Evolutionary conservation across 2,329 filamentous ascomycete species (phyloP).

Genomic region (Didymella lethalis): DNA sequence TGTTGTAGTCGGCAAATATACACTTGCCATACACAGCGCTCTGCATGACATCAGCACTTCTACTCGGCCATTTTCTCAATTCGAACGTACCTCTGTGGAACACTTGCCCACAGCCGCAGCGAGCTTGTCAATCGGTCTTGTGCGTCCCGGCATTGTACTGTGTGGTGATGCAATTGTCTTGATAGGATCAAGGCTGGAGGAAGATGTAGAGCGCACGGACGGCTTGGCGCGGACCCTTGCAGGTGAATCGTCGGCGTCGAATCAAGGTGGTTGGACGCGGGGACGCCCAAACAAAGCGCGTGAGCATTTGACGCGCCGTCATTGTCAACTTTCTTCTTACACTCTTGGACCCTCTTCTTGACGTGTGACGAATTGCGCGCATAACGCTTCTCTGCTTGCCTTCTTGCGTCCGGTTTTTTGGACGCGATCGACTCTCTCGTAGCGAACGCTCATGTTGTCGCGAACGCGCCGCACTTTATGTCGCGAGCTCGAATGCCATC

Average conservation of each 20-base stretch:
- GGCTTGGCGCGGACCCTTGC: slow-evolving; percentile 13
- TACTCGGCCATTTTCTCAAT: background rate
- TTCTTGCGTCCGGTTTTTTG: slow-evolving; percentile 11
- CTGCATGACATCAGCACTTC: slow-evolving; percentile 56
- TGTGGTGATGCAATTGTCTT: slow-evolving; percentile 15
- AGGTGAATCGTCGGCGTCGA: slow-evolving; percentile 8
- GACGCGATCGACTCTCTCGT: slow-evolving; percentile 5
- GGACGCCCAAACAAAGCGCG: slow-evolving; percentile 22
- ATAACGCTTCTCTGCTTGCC: background rate
- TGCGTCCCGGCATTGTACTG: slow-evolving; percentile 49
- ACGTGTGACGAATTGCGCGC: slow-evolving; percentile 31
- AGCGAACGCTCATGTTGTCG: slow-evolving; percentile 50
- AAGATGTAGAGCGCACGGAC: slow-evolving; percentile 18
- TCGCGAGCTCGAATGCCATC: slow-evolving; percentile 53
- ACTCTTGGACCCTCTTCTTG: background rate
- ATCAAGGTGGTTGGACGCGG: slow-evolving; percentile 12
- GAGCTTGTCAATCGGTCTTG: slow-evolving; percentile 73
- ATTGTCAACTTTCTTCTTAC: slow-evolving; percentile 2
- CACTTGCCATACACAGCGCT: slow-evolving; percentile 89
- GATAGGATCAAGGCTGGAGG: slow-evolving; percentile 21
- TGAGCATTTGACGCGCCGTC: slow-evolving; percentile 3
- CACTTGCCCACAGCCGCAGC: slow-evolving; percentile 72
- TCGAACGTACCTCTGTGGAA: slow-evolving; percentile 65
- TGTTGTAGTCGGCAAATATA: slow-evolving; percentile 87
- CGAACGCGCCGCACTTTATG: slow-evolving; percentile 50